Conservation (phyloP, 176 grass and related monocot species). For the Bromus sterilis region DNA sequence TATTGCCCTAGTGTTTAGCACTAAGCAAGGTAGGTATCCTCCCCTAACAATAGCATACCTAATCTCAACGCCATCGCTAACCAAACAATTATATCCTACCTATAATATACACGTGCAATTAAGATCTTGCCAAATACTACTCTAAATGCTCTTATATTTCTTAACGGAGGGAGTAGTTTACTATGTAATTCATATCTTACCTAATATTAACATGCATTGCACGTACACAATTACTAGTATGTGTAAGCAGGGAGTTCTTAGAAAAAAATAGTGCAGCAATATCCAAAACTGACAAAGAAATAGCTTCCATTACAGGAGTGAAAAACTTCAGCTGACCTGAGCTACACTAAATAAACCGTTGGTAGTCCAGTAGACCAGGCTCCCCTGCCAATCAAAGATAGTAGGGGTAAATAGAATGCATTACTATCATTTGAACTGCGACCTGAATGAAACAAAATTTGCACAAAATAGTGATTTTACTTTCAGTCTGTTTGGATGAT, state of each 20-base stretch:
- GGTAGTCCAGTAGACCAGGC: slow-evolving; percentile 84
- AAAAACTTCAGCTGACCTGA: slow-evolving; percentile 41
- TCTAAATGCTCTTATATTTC: too few relatives aligned
- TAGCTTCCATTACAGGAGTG: slow-evolving; percentile 1
- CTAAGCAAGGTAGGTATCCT: too few relatives aligned
- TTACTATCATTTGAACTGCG: neutral
- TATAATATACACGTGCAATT: too few relatives aligned
- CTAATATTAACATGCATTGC: too few relatives aligned
- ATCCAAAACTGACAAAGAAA: slow-evolving; percentile 24
- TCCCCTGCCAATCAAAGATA: slow-evolving; percentile 53
- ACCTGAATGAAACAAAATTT: slow-evolving; percentile 20
- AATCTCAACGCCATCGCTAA: too few relatives aligned
- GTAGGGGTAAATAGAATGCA: neutral
- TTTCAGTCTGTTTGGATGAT: neutral
- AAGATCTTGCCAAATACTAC: too few relatives aligned
- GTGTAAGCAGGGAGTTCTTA: neutral
- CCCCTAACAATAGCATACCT: too few relatives aligned
- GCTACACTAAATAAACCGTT: slow-evolving; percentile 69
- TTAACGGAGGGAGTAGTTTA: too few relatives aligned
- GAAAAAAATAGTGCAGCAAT: slow-evolving; percentile 16
- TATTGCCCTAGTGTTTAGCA: too few relatives aligned
- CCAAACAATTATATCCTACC: too few relatives aligned
- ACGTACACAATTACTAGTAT: too few relatives aligned
- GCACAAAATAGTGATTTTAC: neutral
- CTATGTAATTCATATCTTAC: too few relatives aligned